Evolutionary conservation across 768 basidiomycete genomes (phyloP).

Genomic region (Sarcodon aspratus): DNA sequence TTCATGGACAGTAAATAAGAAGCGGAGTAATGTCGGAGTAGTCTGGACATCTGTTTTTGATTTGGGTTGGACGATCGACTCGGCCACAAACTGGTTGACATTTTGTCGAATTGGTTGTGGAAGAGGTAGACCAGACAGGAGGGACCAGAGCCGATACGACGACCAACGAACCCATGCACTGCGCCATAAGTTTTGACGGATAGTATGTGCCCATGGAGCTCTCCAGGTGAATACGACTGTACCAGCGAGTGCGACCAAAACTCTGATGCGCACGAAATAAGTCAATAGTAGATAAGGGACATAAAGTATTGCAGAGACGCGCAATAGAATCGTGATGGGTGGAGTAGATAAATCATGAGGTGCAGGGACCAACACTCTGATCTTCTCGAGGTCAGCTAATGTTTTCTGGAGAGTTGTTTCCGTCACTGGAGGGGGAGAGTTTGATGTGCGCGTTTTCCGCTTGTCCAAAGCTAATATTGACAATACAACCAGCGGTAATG

Average conservation of each 20-base stretch:
- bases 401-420: slow-evolving; percentile 42
- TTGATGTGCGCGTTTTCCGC: slow-evolving; percentile 9
- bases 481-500: slow-evolving; percentile 43
- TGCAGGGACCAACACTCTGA: slow-evolving; percentile 47
- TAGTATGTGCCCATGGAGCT: slow-evolving; percentile 53
- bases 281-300: slow-evolving; percentile 59
- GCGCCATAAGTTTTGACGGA: slow-evolving; percentile 44
- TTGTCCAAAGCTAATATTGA: slow-evolving; percentile 23
- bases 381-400: slow-evolving; percentile 53
- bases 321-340: slow-evolving; percentile 30
- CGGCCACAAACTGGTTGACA: background rate
- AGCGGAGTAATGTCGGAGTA: slow-evolving; percentile 31
- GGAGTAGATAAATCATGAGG: slow-evolving; percentile 18
- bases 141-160: slow-evolving; percentile 37
- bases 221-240: slow-evolving; percentile 49
- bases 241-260: slow-evolving; percentile 49
- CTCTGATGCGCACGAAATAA: slow-evolving; percentile 46
- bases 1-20: slow-evolving; percentile 85
- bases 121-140: slow-evolving; percentile 44
- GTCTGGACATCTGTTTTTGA: background rate
- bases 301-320: slow-evolving; percentile 44
- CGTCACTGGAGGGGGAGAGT: slow-evolving; percentile 28
- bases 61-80: slow-evolving; percentile 9
- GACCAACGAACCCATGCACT: slow-evolving; percentile 62
- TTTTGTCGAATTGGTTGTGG: slow-evolving; percentile 15